Conservation (phyloP, 768 basidiomycete species). For the Lactarius tabidus region DNA sequence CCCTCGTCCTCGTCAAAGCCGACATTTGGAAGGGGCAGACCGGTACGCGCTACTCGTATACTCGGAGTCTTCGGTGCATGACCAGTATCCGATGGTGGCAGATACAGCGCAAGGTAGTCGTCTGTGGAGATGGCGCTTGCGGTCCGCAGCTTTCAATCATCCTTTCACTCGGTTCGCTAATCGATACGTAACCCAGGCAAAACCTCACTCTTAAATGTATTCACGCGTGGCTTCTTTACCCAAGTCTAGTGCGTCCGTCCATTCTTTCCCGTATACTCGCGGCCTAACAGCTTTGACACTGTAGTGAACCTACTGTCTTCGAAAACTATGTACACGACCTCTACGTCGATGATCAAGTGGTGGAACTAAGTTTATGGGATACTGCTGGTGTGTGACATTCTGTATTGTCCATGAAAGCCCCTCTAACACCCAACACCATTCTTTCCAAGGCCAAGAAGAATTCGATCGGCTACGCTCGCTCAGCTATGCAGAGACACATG, state of each 20-base stretch:
- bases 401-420: neutral
- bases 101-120: conserved; percentile 67
- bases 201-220: conserved; percentile 84
- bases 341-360: conserved; percentile 76
- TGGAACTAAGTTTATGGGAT: conserved; percentile 95
- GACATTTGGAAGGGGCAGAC: conserved; percentile 18
- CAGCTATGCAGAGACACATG: conserved; percentile 96
- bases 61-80: neutral
- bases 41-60: neutral
- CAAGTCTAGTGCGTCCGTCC: conserved; percentile 74
- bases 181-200: conserved; percentile 47
- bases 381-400: conserved; percentile 69
- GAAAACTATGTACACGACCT: conserved; percentile 96
- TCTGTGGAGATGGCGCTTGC: conserved; percentile 96
- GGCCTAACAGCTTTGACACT: neutral
- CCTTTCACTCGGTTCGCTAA: conserved; percentile 16
- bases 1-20: conserved; percentile 17
- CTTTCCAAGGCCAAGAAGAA: conserved; percentile 81
- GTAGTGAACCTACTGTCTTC: conserved; percentile 89
- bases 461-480: conserved; percentile 91
- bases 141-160: conserved; percentile 46
- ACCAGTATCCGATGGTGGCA: conserved; percentile 23
- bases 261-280: neutral
- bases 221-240: conserved; percentile 89
- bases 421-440: conserved; percentile 22